phyloP scores from a whole-genome alignment of 1,284 basidiomycete genomes.

The Melampsora americana region DNA sequence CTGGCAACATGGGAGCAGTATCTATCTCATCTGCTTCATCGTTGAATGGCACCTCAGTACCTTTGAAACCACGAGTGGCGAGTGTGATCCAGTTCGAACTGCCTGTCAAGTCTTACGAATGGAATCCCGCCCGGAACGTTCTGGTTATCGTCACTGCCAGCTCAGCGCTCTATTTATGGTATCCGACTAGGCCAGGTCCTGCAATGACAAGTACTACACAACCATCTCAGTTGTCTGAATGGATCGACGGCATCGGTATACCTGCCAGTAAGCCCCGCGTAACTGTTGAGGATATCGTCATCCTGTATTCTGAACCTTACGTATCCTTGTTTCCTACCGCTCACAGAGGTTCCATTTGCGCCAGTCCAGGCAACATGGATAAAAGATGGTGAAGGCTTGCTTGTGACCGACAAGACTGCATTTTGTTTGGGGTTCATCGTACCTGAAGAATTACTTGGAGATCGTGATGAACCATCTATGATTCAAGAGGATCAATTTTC shows the following conservation, averaged over 20 bases:
- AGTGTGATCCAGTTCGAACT: conserved; percentile 12
- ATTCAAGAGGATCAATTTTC: neutral
- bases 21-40: neutral
- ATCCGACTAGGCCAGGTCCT: conserved; percentile 17
- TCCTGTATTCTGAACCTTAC: neutral
- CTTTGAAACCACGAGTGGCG: conserved; percentile 17
- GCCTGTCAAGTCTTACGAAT: conserved; percentile 30
- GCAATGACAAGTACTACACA: neutral
- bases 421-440: conserved; percentile 41
- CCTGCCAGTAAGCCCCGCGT: conserved; percentile 18
- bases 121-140: conserved; percentile 22
- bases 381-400: conserved; percentile 9
- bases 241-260: conserved; percentile 28
- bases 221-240: neutral
- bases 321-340: neutral
- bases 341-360: conserved; percentile 27
- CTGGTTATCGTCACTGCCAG: conserved; percentile 22
- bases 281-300: neutral
- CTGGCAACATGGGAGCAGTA: too few relatives aligned
- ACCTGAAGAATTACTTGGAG: conserved; percentile 8
- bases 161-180: conserved; percentile 34
- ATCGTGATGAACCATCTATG: neutral
- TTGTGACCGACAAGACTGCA: conserved; percentile 22
- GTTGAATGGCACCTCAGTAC: neutral
- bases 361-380: conserved; percentile 11